A percentile compares a stretch with the other conserved stretches of the same genome.
phyloP scores from a whole-genome alignment of 768 basidiomycete species.

The Mycena filopes region DNA sequence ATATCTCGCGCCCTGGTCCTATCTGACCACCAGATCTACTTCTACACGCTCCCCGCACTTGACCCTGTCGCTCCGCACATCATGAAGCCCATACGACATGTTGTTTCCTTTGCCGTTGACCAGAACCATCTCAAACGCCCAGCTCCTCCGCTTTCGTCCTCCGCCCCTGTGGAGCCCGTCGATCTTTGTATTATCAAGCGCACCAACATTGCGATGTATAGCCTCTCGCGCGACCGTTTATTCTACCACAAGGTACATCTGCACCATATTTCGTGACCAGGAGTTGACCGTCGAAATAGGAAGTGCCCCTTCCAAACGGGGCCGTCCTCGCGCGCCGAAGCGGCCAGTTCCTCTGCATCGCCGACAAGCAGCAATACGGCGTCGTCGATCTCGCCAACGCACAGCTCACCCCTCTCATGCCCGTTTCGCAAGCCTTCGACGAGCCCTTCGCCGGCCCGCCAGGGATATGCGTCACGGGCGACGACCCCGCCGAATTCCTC shows the following conservation, averaged over 20 bases:
- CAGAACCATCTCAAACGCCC: slow-evolving; percentile 72
- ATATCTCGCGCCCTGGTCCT: slow-evolving; percentile 80
- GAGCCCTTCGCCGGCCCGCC: slow-evolving; percentile 63
- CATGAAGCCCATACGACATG: slow-evolving; percentile 85
- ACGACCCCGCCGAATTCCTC: slow-evolving; percentile 76
- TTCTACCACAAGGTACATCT: slow-evolving; percentile 64
- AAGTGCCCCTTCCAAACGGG: slow-evolving; percentile 74
- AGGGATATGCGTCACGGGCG: slow-evolving; percentile 77
- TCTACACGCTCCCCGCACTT: slow-evolving; percentile 84
- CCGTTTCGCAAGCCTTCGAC: slow-evolving; percentile 74
- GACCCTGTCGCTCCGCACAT: slow-evolving; percentile 69
- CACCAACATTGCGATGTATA: slow-evolving; percentile 68
- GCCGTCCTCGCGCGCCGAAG: slow-evolving; percentile 69
- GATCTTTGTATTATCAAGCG: slow-evolving; percentile 83
- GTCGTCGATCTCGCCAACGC: slow-evolving; percentile 82
- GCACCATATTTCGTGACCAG: neutral
- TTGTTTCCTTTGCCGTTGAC: slow-evolving; percentile 85
- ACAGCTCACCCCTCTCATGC: slow-evolving; percentile 77
- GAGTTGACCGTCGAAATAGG: slow-evolving; percentile 51
- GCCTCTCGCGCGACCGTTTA: slow-evolving; percentile 68
- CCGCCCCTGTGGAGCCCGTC: slow-evolving; percentile 58
- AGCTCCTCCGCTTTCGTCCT: slow-evolving; percentile 51
- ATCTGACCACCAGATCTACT: slow-evolving; percentile 77
- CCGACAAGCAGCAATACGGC: slow-evolving; percentile 78
- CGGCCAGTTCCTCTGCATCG: slow-evolving; percentile 75